Evolutionary conservation across 1,284 basidiomycete species (phyloP).

Genomic region (Termitomyces sp.): DNA sequence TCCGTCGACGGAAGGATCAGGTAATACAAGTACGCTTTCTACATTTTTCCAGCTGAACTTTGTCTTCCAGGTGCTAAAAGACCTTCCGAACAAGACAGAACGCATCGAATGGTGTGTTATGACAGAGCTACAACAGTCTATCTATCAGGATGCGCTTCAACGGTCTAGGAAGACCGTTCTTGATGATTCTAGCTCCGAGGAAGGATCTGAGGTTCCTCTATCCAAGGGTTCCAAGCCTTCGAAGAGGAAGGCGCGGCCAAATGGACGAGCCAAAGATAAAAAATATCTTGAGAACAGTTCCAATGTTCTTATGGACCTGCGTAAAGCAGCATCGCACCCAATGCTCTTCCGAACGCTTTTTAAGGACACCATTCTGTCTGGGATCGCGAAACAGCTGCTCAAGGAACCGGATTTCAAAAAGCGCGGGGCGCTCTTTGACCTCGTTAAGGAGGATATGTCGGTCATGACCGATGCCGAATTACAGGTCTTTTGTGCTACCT

Average conservation of each 20-base stretch:
- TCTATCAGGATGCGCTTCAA: constrained; percentile 84
- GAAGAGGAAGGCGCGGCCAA: constrained; percentile 44
- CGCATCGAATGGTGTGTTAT: constrained; percentile 93
- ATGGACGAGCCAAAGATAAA: constrained; percentile 53
- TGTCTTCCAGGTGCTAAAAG: constrained; percentile 72
- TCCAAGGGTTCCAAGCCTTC: constrained; percentile 29
- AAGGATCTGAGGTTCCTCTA: constrained; percentile 31
- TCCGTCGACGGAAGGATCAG: constrained; percentile 92
- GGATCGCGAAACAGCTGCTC: constrained; percentile 79
- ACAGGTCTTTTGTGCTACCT: constrained; percentile 74
- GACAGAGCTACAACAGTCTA: constrained; percentile 76
- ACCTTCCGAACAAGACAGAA: constrained; percentile 90
- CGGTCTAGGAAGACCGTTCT: constrained; percentile 81
- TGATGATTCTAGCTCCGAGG: constrained; percentile 39
- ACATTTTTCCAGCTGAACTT: background rate
- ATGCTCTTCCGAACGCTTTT: constrained; percentile 90
- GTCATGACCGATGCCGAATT: constrained; percentile 96
- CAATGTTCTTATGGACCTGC: constrained; percentile 93
- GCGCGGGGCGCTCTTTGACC: constrained; percentile 71
- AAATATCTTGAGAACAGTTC: constrained; percentile 74
- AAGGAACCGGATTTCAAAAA: constrained; percentile 89
- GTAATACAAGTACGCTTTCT: constrained; percentile 28
- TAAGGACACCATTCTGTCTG: constrained; percentile 69
- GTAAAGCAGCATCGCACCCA: constrained; percentile 95
- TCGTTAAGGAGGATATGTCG: constrained; percentile 89